Evolutionary conservation across 208 protist genomes (phyloP).

Genomic region (Phytomonas sp.): DNA sequence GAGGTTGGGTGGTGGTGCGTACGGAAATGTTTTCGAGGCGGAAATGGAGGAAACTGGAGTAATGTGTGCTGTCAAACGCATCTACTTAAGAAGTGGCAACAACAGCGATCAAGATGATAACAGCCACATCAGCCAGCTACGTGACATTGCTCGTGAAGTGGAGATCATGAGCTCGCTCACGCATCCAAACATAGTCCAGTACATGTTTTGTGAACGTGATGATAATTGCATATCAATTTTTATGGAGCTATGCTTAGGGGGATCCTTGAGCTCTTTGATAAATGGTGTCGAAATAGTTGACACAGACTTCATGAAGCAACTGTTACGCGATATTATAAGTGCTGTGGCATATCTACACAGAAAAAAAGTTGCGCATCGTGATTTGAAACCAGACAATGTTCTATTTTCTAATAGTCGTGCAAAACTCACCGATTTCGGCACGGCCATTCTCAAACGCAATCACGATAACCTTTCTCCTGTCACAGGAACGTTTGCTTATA

Average conservation of each 20-base stretch:
- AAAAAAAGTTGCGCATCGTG: conserved; percentile 74
- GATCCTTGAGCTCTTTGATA: conserved; percentile 51
- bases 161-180: conserved; percentile 72
- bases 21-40: conserved; percentile 81
- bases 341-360: conserved; percentile 70
- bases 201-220: conserved; percentile 68
- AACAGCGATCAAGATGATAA: conserved; percentile 13
- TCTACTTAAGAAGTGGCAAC: conserved; percentile 50
- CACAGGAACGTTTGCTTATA: conserved; percentile 83
- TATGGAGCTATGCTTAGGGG: conserved; percentile 85
- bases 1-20: conserved; percentile 66
- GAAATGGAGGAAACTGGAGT: conserved; percentile 52
- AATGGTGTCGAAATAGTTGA: conserved; percentile 28
- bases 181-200: conserved; percentile 82
- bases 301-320: conserved; percentile 34
- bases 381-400: conserved; percentile 83
- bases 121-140: conserved; percentile 32
- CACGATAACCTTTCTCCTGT: conserved; percentile 33
- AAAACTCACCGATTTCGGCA: conserved; percentile 80
- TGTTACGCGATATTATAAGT: conserved; percentile 58
- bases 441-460: conserved; percentile 48
- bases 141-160: conserved; percentile 73
- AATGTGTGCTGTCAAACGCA: conserved; percentile 77
- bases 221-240: conserved; percentile 85
- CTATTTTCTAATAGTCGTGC: conserved; percentile 56